A percentile compares a stretch with the other conserved stretches of the same genome.
Conservation (phyloP, 169 alveolate species). For the Cryptosporidium bovis region DNA sequence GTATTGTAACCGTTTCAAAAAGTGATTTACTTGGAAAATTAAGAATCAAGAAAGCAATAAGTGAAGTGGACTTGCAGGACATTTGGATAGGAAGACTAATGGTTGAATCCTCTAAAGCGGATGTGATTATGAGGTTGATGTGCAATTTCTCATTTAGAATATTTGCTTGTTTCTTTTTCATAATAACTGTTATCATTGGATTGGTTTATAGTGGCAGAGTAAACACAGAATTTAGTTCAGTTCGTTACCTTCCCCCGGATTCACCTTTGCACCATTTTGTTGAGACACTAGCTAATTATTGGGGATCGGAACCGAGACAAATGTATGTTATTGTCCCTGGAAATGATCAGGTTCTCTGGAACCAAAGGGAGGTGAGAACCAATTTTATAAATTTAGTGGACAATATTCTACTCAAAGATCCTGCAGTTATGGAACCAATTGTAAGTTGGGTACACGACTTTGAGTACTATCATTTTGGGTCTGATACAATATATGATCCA, state of each 20-base stretch:
- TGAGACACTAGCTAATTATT: conserved; percentile 49
- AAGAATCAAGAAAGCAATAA: conserved; percentile 18
- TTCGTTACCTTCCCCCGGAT: conserved; percentile 52
- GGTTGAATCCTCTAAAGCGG: conserved; percentile 72
- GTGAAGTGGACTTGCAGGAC: conserved; percentile 38
- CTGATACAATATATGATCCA: conserved; percentile 44
- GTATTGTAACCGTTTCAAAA: not conserved
- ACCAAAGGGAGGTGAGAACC: conserved; percentile 9
- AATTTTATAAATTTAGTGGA: conserved; percentile 61
- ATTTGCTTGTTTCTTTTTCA: conserved; percentile 57
- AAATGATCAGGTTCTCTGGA: conserved; percentile 49
- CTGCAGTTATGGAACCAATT: conserved; percentile 52
- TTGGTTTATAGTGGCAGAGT: conserved; percentile 23
- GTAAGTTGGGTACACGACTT: conserved; percentile 73
- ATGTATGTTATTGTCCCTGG: conserved; percentile 64
- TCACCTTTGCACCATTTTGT: conserved; percentile 63
- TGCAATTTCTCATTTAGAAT: conserved; percentile 64
- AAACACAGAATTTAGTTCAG: conserved; percentile 71
- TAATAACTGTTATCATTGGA: conserved; percentile 41
- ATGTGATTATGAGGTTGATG: conserved; percentile 66
- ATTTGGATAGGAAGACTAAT: conserved; percentile 71
- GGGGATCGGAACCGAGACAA: conserved; percentile 70
- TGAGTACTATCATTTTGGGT: conserved; percentile 42
- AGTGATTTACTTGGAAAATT: not conserved
- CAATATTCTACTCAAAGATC: conserved; percentile 50